phyloP scores from a whole-genome alignment of 2,329 filamentous ascomycete genomes.

The Westerdykella aurantiaca region DNA sequence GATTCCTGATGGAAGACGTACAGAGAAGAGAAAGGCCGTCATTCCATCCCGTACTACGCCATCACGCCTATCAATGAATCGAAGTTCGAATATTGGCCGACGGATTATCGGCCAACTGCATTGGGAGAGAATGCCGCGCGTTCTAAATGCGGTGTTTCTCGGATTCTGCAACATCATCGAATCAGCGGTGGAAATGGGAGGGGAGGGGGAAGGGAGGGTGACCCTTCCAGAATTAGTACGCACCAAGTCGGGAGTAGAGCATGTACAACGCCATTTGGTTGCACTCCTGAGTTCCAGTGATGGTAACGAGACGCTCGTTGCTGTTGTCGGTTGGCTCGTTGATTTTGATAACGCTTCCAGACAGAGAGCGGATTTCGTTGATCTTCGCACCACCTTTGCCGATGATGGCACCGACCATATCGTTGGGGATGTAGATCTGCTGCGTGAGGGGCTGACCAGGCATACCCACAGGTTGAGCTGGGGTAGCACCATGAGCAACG shows the following conservation, averaged over 20 bases:
- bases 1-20: too few relatives aligned
- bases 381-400: constrained; percentile 98
- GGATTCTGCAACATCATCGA: constrained; percentile 51
- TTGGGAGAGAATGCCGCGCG: too few relatives aligned
- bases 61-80: too few relatives aligned
- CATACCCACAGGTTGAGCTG: constrained; percentile 63
- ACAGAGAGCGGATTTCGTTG: constrained; percentile 96
- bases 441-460: constrained; percentile 85
- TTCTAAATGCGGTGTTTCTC: constrained; percentile 65
- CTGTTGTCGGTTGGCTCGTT: constrained; percentile 99
- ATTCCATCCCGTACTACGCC: too few relatives aligned
- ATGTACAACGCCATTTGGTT: constrained; percentile 99
- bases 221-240: constrained; percentile 26
- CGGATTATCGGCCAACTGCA: too few relatives aligned
- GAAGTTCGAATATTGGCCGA: too few relatives aligned
- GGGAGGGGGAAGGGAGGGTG: not conserved
- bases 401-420: constrained; percentile 99
- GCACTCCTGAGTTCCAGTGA: constrained; percentile 95
- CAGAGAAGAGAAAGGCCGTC: too few relatives aligned
- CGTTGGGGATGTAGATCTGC: constrained; percentile 98
- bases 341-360: constrained; percentile 98
- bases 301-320: constrained; percentile 95
- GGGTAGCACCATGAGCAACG: constrained; percentile 61
- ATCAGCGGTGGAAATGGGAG: constrained; percentile 5
- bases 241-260: constrained; percentile 95